A percentile compares a stretch with the other conserved stretches of the same genome.
Conservation (phyloP, 1,284 basidiomycete species). For the Vanrija sp. region DNA sequence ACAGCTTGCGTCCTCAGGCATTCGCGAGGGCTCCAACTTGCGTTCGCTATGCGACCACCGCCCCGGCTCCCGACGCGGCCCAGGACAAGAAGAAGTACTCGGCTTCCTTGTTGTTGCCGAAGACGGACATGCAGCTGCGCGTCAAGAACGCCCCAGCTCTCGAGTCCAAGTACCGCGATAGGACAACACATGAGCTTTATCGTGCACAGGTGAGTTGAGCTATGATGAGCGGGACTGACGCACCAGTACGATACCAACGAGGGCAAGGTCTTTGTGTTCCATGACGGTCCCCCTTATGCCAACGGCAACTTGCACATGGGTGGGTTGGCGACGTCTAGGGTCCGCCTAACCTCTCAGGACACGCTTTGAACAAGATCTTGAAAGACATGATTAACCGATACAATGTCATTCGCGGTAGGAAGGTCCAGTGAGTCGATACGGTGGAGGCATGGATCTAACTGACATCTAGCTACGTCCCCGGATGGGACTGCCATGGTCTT, state of each 20-base stretch:
- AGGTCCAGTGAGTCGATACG: slow-evolving; percentile 68
- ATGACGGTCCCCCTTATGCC: slow-evolving; percentile 97
- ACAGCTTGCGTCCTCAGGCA: too few species aligned
- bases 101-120: slow-evolving; percentile 77
- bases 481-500: slow-evolving; percentile 98
- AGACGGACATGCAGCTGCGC: slow-evolving; percentile 75
- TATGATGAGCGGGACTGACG: background rate
- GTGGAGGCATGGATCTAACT: background rate
- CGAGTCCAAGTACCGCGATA: slow-evolving; percentile 56
- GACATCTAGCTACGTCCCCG: slow-evolving; percentile 73
- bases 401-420: slow-evolving; percentile 70
- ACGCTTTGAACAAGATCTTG: slow-evolving; percentile 93
- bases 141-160: slow-evolving; percentile 65
- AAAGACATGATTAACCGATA: slow-evolving; percentile 96
- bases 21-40: too few species aligned
- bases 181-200: slow-evolving; percentile 76
- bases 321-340: slow-evolving; percentile 43
- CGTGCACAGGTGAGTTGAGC: slow-evolving; percentile 64
- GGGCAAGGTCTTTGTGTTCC: slow-evolving; percentile 66
- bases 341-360: slow-evolving; percentile 57
- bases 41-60: too few species aligned
- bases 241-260: slow-evolving; percentile 60
- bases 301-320: slow-evolving; percentile 96
- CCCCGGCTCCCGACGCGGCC: background rate
- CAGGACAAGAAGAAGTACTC: slow-evolving; percentile 51